Percentiles rank a stretch among this genome's conserved stretches.
Conservation (phyloP, 371 early-diverging fungal genomes). For the Apophysomyces elegans region DNA sequence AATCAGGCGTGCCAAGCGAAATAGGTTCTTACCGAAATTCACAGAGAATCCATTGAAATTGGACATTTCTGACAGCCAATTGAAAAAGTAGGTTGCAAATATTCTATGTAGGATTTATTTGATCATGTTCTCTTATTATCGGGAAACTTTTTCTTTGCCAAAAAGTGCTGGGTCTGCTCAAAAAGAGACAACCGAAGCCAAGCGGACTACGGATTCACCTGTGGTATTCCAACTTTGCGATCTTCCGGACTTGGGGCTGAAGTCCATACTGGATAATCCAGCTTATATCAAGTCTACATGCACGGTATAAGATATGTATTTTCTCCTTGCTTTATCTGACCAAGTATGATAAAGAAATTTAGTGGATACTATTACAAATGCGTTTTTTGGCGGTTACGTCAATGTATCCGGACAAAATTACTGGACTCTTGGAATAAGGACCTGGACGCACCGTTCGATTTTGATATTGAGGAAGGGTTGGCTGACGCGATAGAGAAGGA, state of each 20-base stretch:
- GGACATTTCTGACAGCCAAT: neutral
- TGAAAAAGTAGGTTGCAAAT: neutral
- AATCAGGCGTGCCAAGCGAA: neutral
- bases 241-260: conserved; percentile 31
- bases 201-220: neutral
- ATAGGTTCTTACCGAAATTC: neutral
- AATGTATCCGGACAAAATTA: conserved; percentile 12
- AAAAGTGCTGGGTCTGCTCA: neutral
- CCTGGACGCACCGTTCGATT: neutral
- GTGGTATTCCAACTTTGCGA: conserved; percentile 28
- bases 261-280: conserved; percentile 16
- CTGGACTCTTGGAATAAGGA: neutral
- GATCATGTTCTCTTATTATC: neutral
- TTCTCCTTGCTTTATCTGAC: too few relatives aligned
- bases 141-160: neutral
- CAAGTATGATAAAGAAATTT: conserved; percentile 1
- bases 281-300: conserved; percentile 18
- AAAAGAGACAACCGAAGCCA: too few relatives aligned
- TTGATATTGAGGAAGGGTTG: conserved; percentile 19
- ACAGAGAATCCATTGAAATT: neutral
- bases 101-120: neutral
- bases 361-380: conserved; percentile 35
- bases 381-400: conserved; percentile 23
- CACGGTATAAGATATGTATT: conserved; percentile 3
- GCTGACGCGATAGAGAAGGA: conserved; percentile 28